Evolutionary conservation across 2,329 filamentous ascomycete species (phyloP), one percentile per base, ranked within the genome.

Genomic region (Diaporthe helianthi): DNA sequence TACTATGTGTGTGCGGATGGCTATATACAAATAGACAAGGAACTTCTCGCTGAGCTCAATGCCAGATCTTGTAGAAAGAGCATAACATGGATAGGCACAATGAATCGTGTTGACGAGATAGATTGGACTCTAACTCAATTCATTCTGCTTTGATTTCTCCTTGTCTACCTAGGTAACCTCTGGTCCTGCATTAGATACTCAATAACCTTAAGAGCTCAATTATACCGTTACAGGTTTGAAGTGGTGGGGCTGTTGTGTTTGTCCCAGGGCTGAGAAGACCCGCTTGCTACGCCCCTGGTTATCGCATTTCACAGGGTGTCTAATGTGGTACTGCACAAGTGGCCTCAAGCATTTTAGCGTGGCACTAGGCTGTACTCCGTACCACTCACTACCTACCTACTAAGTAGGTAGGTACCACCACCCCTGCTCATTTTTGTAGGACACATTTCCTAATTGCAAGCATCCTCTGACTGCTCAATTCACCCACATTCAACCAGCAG

Each of bases 21-120:
- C 29, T 60, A 54, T 41, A 68, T 71, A 71, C 46, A 61, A 58
- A 71, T 71, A 71, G 69, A 71, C 36, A n/a, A 47, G 58, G 44
- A 41, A 46, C 52, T 38, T 47, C 33, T 49, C 60, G 46, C 49
- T 51, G 38, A 46, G 66, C 66, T 46, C 66, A 65, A 69, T 53
- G 54, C 47, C 53, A 63, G 38, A 44, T 22, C 6, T 53, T 60
- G 44, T 54, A 33, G 31, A 10, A 6, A 33, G 10, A 17, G 26
- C 24, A 19, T 33, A 41, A 31, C 26, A 17, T n/a, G 29, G 12
- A 19, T 5, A 19, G 12, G 3, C 15, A 58, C 8, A 7, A 29
- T 4, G 29, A 33, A 19, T 19, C 24, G 41, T 36, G 29, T 24
- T 4, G 26, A 22, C 15, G 58, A 19, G 44, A 22, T 46, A 1